Evolutionary conservation across 2,329 filamentous ascomycete species (phyloP).

Genomic region (Bertia moriformis): DNA sequence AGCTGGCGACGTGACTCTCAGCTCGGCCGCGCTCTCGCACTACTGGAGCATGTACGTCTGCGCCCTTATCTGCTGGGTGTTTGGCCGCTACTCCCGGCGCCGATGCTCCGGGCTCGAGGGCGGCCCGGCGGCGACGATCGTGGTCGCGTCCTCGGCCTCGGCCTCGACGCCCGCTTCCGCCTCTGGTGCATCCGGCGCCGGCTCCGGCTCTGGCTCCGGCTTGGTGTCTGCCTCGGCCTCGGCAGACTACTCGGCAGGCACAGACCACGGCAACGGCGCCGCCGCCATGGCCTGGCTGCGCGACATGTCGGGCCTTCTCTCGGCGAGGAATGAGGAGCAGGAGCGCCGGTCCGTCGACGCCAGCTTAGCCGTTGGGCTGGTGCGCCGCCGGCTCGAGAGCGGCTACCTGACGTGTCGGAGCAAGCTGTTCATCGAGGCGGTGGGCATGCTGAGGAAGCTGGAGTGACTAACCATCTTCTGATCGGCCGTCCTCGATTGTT

Average conservation of each 20-base stretch:
- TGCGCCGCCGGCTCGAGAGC: slow-evolving; percentile 26
- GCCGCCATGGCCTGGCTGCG: slow-evolving; percentile 16
- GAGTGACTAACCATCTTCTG: no score
- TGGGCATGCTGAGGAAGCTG: slow-evolving; percentile 34
- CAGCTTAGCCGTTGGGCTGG: slow-evolving; percentile 29
- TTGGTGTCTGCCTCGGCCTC: slow-evolving; percentile 4
- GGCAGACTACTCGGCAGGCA: slow-evolving; percentile 3
- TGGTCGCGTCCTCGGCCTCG: slow-evolving; percentile 19
- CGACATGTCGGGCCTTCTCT: slow-evolving; percentile 20
- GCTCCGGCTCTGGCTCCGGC: slow-evolving; percentile 4
- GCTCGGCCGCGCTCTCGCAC: slow-evolving; percentile 19
- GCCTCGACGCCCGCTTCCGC: no score
- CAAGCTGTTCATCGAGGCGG: slow-evolving; percentile 35
- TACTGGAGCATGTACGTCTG: slow-evolving; percentile 43
- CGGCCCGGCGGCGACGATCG: slow-evolving; percentile 5
- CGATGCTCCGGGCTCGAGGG: slow-evolving; percentile 6
- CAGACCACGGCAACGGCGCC: slow-evolving; percentile 2
- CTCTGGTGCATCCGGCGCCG: no score
- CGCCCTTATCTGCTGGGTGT: slow-evolving; percentile 44
- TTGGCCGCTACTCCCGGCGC: slow-evolving; percentile 19
- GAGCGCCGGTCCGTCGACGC: slow-evolving; percentile 25
- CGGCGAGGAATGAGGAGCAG: slow-evolving; percentile 21
- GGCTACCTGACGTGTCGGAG: slow-evolving; percentile 28
- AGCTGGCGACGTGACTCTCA: slow-evolving; percentile 3
- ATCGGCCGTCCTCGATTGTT: no score